Conservation (phyloP, 78 protist species). For the Cavenderia fasciculata region DNA sequence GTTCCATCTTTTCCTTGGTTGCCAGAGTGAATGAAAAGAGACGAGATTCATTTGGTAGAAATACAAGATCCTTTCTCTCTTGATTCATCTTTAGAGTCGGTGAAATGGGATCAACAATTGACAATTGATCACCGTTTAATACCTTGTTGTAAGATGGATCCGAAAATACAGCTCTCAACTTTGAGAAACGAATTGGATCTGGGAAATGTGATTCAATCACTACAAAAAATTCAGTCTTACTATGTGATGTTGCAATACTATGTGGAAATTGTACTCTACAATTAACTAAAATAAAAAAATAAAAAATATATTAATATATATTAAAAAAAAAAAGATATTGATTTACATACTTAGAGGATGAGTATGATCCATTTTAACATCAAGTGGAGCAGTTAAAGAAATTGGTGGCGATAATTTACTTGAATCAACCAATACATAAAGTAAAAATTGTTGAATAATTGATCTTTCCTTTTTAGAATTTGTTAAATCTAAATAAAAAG, state of each 20-base stretch:
- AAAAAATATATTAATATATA: neutral
- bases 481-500: too few relatives aligned
- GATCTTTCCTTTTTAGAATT: constrained; percentile 7
- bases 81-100: neutral
- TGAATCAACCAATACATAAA: constrained; percentile 20
- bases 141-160: constrained; percentile 37
- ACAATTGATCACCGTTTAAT: neutral
- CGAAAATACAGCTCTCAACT: constrained; percentile 4
- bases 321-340: neutral
- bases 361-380: constrained; percentile 68
- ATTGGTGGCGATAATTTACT: constrained; percentile 44
- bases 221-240: constrained; percentile 59
- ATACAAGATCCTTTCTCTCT: constrained; percentile 32
- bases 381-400: constrained; percentile 4
- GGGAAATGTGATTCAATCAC: constrained; percentile 75
- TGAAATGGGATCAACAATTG: neutral
- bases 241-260: constrained; percentile 40
- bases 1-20: constrained; percentile 53
- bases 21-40: constrained; percentile 35
- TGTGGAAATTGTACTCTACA: constrained; percentile 70
- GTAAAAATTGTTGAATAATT: constrained; percentile 18
- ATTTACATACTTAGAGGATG: constrained; percentile 56
- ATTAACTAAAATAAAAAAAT: neutral
- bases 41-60: constrained; percentile 65
- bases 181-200: constrained; percentile 41